Conservation (phyloP, 139 green algal species). For the Mesotaenium endlicherianum region DNA sequence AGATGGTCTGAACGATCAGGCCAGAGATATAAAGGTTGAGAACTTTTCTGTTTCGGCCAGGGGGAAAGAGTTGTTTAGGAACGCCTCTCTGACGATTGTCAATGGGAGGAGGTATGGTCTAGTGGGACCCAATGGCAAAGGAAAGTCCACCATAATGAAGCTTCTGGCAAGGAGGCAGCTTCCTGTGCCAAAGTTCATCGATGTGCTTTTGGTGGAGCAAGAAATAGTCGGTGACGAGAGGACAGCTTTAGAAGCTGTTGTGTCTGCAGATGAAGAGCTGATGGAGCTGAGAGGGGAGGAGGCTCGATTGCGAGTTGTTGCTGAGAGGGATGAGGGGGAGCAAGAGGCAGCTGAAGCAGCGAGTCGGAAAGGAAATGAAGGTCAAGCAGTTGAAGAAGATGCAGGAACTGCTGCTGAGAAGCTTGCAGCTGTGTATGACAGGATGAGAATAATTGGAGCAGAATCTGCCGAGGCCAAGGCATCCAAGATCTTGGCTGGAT, state of each 20-base stretch:
- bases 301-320: constrained; percentile 63
- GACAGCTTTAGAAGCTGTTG: constrained; percentile 69
- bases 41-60: constrained; percentile 94
- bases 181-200: constrained; percentile 91
- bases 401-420: constrained; percentile 51
- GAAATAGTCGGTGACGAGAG: constrained; percentile 81
- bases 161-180: constrained; percentile 82
- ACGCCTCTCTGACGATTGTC: constrained; percentile 86
- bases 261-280: constrained; percentile 92
- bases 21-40: constrained; percentile 93
- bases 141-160: constrained; percentile 97
- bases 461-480: constrained; percentile 84
- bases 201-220: constrained; percentile 99
- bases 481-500: constrained; percentile 94
- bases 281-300: constrained; percentile 84
- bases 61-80: constrained; percentile 95
- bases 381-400: constrained; percentile 57
- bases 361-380: constrained; percentile 22
- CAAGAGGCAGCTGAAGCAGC: background rate
- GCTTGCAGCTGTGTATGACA: constrained; percentile 91
- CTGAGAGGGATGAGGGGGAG: constrained; percentile 20
- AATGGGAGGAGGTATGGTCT: constrained; percentile 77
- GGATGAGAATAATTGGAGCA: constrained; percentile 77
- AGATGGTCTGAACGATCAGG: constrained; percentile 57
- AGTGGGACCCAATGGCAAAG: constrained; percentile 85